These are phyloP conservation scores for Bipolaris zeicola DNA, from an alignment of 2,329 filamentous ascomycete genomes.

Conservation along the genomic window DNA sequence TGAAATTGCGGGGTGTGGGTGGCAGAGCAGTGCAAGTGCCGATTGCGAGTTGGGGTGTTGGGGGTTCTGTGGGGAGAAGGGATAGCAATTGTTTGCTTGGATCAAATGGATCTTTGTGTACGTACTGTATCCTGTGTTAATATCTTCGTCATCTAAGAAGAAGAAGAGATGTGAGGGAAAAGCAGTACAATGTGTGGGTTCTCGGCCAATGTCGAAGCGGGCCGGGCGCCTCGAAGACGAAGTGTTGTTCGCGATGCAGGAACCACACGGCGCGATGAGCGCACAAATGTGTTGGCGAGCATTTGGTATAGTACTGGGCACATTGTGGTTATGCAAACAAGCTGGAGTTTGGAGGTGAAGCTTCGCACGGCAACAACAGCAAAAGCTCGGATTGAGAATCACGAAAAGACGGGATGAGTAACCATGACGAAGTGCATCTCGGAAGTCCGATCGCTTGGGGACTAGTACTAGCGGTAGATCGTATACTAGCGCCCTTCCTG, in stretches of 20 bases:
- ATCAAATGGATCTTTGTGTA: slow-evolving; percentile 54
- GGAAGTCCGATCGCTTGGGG: slow-evolving; percentile 1
- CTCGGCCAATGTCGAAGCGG: slow-evolving; percentile 50
- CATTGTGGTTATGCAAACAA: background rate
- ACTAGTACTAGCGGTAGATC: slow-evolving; percentile 19
- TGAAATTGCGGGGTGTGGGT: slow-evolving; percentile 61
- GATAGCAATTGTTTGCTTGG: slow-evolving; percentile 56
- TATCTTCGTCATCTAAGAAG: slow-evolving; percentile 1
- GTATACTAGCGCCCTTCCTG: background rate
- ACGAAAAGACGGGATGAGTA: slow-evolving; percentile 4
- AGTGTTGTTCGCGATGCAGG: slow-evolving; percentile 19
- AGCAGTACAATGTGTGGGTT: slow-evolving; percentile 50
- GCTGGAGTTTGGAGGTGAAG: background rate
- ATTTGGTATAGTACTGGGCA: slow-evolving; percentile 26
- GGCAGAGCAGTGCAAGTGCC: slow-evolving; percentile 61
- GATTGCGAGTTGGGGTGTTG: slow-evolving; percentile 59
- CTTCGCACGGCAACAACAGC: background rate
- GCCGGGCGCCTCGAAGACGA: slow-evolving; percentile 31
- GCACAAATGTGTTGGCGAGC: slow-evolving; percentile 27
- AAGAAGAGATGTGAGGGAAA: background rate
- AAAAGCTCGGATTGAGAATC: slow-evolving; percentile 5
- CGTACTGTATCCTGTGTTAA: slow-evolving; percentile 49
- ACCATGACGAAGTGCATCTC: slow-evolving; percentile 21
- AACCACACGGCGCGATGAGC: slow-evolving; percentile 25
- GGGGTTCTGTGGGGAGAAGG: slow-evolving; percentile 61